These are phyloP conservation scores for Cladosporium sp. DNA, from an alignment of 2,329 filamentous ascomycete genomes.

Conservation along the genomic window DNA sequence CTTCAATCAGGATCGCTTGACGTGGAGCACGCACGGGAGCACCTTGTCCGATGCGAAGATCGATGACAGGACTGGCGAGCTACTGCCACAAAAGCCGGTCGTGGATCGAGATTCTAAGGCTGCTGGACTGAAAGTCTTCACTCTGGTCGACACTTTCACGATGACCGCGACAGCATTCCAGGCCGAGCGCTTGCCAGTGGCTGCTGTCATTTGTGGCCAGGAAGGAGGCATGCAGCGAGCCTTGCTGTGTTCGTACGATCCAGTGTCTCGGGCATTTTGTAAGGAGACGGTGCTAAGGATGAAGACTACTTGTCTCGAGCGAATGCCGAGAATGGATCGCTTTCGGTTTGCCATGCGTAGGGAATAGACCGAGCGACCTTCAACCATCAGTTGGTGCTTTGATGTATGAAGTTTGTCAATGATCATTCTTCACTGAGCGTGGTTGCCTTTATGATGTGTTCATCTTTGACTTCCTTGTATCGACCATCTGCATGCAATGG, in stretches of 20 bases:
- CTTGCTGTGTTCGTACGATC: constrained; percentile 45
- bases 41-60: constrained; percentile 10
- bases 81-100: neutral
- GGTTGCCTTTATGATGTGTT: too few species aligned
- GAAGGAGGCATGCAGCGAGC: constrained; percentile 47
- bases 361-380: too few species aligned
- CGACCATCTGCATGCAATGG: too few species aligned
- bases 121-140: constrained; percentile 25
- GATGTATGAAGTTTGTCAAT: too few species aligned
- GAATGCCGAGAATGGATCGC: constrained; percentile 29
- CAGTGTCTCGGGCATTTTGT: constrained; percentile 38
- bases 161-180: constrained; percentile 42
- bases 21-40: constrained; percentile 26
- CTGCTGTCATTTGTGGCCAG: constrained; percentile 40
- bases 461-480: too few species aligned
- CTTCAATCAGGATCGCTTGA: constrained; percentile 31
- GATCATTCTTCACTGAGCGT: too few species aligned
- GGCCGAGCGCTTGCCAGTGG: constrained; percentile 38
- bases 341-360: constrained; percentile 25
- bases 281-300: constrained; percentile 44
- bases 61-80: constrained; percentile 20
- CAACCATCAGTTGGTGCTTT: too few species aligned
- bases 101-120: neutral
- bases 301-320: constrained; percentile 36
- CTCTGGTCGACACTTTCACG: constrained; percentile 39